Evolutionary conservation across 495 filamentous ascomycete species (phyloP).

Genomic region (Trypethelium eluteriae): DNA sequence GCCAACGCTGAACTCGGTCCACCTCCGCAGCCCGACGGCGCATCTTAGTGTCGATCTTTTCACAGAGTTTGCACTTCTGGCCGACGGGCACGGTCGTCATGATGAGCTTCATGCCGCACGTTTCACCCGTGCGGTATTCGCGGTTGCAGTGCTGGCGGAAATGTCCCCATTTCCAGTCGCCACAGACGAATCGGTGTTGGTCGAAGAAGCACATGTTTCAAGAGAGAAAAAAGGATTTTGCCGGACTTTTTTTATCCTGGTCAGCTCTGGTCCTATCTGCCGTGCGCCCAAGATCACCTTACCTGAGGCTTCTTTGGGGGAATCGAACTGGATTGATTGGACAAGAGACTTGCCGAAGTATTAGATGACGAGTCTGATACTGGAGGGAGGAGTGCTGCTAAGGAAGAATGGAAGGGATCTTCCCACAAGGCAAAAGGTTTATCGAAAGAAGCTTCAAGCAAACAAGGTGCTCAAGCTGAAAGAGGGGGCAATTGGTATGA

Average conservation of each 20-base stretch:
- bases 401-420: neutral
- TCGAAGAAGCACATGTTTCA: conserved; percentile 60
- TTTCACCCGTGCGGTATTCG: conserved; percentile 96
- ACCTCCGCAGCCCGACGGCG: conserved; percentile 67
- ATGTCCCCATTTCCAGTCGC: conserved; percentile 92
- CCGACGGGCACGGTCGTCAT: conserved; percentile 53
- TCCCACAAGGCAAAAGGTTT: neutral
- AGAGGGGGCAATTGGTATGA: neutral
- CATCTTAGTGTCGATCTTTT: conserved; percentile 82
- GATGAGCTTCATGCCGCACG: conserved; percentile 92
- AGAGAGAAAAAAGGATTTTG: conserved; percentile 15
- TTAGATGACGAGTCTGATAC: neutral
- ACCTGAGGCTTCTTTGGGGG: neutral
- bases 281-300: conserved; percentile 21
- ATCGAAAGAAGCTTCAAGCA: neutral
- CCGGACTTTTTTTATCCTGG: conserved; percentile 27
- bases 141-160: conserved; percentile 91
- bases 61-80: conserved; percentile 73
- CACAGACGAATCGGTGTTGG: conserved; percentile 58
- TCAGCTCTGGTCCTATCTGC: conserved; percentile 31
- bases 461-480: neutral
- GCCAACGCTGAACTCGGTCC: conserved; percentile 76
- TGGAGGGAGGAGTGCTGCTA: neutral
- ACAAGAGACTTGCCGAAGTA: neutral
- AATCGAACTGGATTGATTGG: conserved; percentile 8